Percentiles rank a stretch among this genome's conserved stretches.
phyloP scores from a whole-genome alignment of 208 protist species.

The Wallacemonas collosoma region DNA sequence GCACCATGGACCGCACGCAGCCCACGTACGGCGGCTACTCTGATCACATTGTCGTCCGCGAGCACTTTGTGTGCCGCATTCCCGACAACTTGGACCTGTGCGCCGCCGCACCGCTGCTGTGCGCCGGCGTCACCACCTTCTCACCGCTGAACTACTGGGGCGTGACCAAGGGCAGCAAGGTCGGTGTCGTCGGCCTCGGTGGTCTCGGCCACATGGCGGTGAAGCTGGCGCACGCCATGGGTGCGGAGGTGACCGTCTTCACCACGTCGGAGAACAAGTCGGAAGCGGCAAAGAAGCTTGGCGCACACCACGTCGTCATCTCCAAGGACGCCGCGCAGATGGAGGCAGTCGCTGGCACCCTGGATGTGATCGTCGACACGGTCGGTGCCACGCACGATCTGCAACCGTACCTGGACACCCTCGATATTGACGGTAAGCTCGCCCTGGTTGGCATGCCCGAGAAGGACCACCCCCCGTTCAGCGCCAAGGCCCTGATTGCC shows the following conservation, averaged over 20 bases:
- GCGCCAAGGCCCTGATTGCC: conserved; percentile 25
- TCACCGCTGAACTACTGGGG: conserved; percentile 51
- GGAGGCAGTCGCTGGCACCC: conserved; percentile 23
- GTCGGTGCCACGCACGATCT: conserved; percentile 39
- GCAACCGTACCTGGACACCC: conserved; percentile 37
- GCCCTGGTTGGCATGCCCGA: conserved; percentile 42
- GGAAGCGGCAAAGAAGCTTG: conserved; percentile 44
- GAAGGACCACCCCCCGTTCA: conserved; percentile 37
- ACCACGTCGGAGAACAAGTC: conserved; percentile 43
- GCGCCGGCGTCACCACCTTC: conserved; percentile 79
- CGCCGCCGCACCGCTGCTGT: conserved; percentile 64
- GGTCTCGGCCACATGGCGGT: conserved; percentile 84
- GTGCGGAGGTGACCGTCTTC: conserved; percentile 67
- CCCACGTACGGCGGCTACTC: conserved; percentile 38
- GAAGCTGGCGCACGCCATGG: conserved; percentile 65
- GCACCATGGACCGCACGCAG: conserved; percentile 17
- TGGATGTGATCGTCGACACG: conserved; percentile 55
- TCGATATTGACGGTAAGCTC: conserved; percentile 39
- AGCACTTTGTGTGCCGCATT: conserved; percentile 48
- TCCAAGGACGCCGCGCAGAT: conserved; percentile 54
- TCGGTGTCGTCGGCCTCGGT: conserved; percentile 75
- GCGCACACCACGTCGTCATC: conserved; percentile 43
- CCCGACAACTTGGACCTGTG: conserved; percentile 51
- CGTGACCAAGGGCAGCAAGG: conserved; percentile 34
- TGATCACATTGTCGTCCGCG: conserved; percentile 44